phyloP scores from a whole-genome alignment of 352 stramenopile genomes.

The Phytophthora quininea region DNA sequence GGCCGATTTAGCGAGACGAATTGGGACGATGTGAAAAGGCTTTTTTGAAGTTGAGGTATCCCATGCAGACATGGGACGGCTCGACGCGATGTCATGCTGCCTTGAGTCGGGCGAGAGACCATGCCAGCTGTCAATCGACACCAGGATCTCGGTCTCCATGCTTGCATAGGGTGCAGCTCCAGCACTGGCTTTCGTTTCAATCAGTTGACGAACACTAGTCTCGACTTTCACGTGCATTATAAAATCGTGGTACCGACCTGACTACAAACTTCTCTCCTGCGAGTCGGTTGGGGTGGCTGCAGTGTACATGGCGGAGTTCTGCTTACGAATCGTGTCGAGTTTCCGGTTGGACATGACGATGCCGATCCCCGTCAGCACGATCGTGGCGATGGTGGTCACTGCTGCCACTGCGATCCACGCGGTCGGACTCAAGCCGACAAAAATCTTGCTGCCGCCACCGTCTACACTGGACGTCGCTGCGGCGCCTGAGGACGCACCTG shows the following conservation, averaged over 20 bases:
- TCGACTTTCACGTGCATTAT: background rate
- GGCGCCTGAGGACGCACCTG: slow-evolving; percentile 54
- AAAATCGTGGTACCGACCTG: background rate
- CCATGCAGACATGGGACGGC: slow-evolving; percentile 5
- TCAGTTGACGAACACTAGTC: background rate
- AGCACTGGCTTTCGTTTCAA: slow-evolving; percentile 8
- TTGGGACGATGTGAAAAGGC: background rate
- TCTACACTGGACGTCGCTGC: slow-evolving; percentile 54
- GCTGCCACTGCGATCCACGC: slow-evolving; percentile 68
- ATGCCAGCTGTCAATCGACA: background rate
- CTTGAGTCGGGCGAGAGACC: background rate
- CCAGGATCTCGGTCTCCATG: slow-evolving; percentile 26
- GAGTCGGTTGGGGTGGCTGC: slow-evolving; percentile 23
- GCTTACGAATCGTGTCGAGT: slow-evolving; percentile 51
- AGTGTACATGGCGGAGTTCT: slow-evolving; percentile 52
- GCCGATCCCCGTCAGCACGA: slow-evolving; percentile 49
- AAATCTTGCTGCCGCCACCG: slow-evolving; percentile 67
- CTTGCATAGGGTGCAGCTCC: slow-evolving; percentile 16
- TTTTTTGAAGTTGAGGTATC: slow-evolving; percentile 17
- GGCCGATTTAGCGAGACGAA: background rate
- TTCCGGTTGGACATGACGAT: slow-evolving; percentile 52
- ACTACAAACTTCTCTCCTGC: background rate
- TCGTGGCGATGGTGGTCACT: slow-evolving; percentile 49
- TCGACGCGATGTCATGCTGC: background rate
- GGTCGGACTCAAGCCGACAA: slow-evolving; percentile 58